A percentile compares a stretch with the other conserved stretches of the same genome.
phyloP scores from a whole-genome alignment of 148 eudicot species.

The Rheum nobile region DNA sequence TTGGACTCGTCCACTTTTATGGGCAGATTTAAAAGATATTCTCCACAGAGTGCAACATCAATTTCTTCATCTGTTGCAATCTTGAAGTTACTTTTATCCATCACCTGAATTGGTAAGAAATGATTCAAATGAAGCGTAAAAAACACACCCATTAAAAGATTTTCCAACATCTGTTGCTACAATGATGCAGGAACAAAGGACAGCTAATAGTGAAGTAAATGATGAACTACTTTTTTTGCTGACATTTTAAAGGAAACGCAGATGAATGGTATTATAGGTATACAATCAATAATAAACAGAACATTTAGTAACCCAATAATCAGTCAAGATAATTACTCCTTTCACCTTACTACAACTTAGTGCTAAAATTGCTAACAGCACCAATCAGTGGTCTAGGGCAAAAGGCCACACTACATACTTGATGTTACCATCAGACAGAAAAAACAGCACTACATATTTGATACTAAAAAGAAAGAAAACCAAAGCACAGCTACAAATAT shows the following conservation, averaged over 20 bases:
- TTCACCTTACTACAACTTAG: neutral
- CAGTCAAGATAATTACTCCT: neutral
- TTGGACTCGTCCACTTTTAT: constrained; percentile 87
- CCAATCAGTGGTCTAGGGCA: neutral
- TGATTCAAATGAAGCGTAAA: neutral
- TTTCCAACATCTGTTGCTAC: neutral
- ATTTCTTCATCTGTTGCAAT: constrained; percentile 73
- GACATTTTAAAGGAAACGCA: neutral
- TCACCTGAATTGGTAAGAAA: constrained; percentile 35
- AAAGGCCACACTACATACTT: neutral
- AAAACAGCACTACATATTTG: neutral
- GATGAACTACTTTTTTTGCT: neutral
- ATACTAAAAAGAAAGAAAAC: neutral
- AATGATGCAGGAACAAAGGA: neutral
- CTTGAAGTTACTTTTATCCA: constrained; percentile 95
- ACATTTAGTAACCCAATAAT: neutral
- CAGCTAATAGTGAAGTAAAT: neutral
- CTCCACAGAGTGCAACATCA: constrained; percentile 83
- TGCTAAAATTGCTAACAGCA: neutral
- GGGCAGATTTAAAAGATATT: constrained; percentile 90
- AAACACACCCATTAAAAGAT: neutral
- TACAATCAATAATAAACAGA: neutral
- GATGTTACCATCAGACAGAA: neutral
- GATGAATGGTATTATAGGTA: neutral
- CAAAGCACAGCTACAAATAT: neutral